Conservation (phyloP, 345 rosid genomes). For the Eucalyptus sp. region DNA sequence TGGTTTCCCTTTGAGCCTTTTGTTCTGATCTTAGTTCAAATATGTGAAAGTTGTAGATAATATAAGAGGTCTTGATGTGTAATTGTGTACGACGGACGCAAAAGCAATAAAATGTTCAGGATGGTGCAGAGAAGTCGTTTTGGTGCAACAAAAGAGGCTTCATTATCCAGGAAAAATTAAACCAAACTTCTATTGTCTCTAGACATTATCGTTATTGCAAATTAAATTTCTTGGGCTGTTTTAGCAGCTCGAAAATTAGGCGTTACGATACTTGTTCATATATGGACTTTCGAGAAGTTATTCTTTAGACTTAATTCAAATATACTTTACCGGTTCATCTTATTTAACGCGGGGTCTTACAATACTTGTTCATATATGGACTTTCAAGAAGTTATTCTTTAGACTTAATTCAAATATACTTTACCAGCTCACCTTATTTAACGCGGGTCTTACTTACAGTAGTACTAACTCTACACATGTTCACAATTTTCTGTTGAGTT, state of each 20-base stretch:
- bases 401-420: background rate
- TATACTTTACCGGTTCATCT: background rate
- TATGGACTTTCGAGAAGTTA: background rate
- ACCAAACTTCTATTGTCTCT: background rate
- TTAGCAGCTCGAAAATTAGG: background rate
- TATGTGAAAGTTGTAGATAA: background rate
- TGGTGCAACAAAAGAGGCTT: background rate
- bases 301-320: background rate
- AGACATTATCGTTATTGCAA: background rate
- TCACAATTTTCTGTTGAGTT: background rate
- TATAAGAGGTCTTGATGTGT: background rate
- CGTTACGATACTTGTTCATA: background rate
- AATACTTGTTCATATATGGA: background rate
- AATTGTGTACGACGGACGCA: background rate
- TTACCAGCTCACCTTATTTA: background rate
- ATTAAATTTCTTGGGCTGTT: background rate
- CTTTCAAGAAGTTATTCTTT: background rate
- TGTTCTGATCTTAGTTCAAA: background rate
- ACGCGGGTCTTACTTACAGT: rapidly evolving
- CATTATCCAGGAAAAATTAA: background rate
- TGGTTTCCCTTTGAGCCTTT: background rate
- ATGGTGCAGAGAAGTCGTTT: background rate
- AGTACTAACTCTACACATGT: background rate
- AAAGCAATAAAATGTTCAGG: background rate
- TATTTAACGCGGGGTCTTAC: background rate